Evolutionary conservation across 2,329 filamentous ascomycete species (phyloP).

Genomic region (Colletotrichum echinochloae): DNA sequence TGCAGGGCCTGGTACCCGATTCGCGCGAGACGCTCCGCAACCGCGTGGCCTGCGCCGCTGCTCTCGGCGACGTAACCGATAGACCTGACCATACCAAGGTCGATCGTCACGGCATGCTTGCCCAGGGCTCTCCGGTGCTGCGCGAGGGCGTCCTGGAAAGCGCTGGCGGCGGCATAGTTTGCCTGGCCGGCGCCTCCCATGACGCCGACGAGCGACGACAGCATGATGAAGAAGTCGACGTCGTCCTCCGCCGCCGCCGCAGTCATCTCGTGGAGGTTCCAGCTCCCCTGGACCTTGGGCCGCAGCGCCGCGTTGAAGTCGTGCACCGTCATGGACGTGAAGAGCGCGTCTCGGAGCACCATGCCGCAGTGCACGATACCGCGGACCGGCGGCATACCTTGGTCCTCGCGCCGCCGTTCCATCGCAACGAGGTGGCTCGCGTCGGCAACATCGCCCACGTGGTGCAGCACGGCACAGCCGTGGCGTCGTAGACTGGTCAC

Average conservation of each 20-base stretch:
- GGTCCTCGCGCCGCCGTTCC: conserved; percentile 41
- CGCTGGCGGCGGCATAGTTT: conserved; percentile 59
- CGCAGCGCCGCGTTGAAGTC: conserved; percentile 47
- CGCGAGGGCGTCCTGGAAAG: conserved; percentile 56
- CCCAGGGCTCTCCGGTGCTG: conserved; percentile 53
- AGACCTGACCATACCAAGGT: conserved; percentile 64
- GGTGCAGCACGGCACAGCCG: conserved; percentile 14
- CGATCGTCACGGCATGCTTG: conserved; percentile 59
- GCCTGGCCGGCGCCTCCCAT: conserved; percentile 50
- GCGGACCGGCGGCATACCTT: conserved; percentile 12
- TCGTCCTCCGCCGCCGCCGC: conserved; percentile 8
- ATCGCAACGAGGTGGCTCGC: conserved; percentile 46
- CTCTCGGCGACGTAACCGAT: conserved; percentile 49
- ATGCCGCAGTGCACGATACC: conserved; percentile 50
- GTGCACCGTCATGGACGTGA: conserved; percentile 50
- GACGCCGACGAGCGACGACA: conserved; percentile 47
- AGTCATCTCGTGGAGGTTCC: conserved; percentile 48
- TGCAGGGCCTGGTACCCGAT: neutral
- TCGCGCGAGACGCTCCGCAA: neutral
- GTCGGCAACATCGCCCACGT: conserved; percentile 16
- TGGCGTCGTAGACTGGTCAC: conserved; percentile 38
- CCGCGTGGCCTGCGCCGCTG: neutral
- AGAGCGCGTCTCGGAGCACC: conserved; percentile 52
- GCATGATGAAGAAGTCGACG: conserved; percentile 52
- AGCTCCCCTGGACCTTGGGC: conserved; percentile 51